Evolutionary conservation across 2,329 filamentous ascomycete genomes (phyloP).

Genomic region (Sporothrix globosa): DNA sequence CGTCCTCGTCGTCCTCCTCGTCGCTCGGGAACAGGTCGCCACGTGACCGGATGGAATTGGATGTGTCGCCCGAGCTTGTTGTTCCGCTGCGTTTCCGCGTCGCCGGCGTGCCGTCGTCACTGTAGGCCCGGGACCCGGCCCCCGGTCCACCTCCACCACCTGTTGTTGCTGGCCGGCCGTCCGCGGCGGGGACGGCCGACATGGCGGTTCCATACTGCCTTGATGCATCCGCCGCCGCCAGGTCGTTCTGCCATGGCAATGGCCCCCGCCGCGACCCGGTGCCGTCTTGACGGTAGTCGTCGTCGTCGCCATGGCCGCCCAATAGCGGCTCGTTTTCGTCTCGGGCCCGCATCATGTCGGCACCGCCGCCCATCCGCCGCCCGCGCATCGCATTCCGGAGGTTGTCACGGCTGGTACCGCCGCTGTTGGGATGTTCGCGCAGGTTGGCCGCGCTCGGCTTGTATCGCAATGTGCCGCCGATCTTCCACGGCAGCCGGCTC

Average conservation of each 20-base stretch:
- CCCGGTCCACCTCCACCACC: not conserved
- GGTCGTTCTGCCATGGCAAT: constrained; percentile 16
- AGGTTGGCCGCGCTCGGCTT: constrained; percentile 89
- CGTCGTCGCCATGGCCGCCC: constrained; percentile 35
- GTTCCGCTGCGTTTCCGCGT: constrained; percentile 74
- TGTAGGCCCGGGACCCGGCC: not conserved
- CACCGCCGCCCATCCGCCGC: constrained; percentile 2
- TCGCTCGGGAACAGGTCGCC: constrained; percentile 92
- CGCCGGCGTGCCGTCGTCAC: not conserved
- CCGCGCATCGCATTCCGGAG: not conserved
- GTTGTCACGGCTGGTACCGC: constrained; percentile 48
- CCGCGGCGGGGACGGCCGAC: constrained; percentile 1
- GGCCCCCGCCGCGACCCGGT: constrained; percentile 9
- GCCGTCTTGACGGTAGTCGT: not conserved
- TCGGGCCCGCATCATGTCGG: constrained; percentile 1
- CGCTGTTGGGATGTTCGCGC: constrained; percentile 75
- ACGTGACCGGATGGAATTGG: constrained; percentile 81
- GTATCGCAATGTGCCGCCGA: constrained; percentile 81
- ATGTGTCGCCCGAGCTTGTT: constrained; percentile 76
- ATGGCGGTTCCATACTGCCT: constrained; percentile 23
- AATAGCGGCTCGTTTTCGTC: constrained; percentile 74
- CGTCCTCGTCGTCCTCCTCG: constrained; percentile 83
- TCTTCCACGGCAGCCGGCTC: constrained; percentile 78
- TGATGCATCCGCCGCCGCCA: constrained; percentile 16
- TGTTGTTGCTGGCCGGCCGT: not conserved